A percentile compares a stretch with the other conserved stretches of the same genome.
Conservation (phyloP, 805 yeast species). For the Priceomyces carsonii region DNA sequence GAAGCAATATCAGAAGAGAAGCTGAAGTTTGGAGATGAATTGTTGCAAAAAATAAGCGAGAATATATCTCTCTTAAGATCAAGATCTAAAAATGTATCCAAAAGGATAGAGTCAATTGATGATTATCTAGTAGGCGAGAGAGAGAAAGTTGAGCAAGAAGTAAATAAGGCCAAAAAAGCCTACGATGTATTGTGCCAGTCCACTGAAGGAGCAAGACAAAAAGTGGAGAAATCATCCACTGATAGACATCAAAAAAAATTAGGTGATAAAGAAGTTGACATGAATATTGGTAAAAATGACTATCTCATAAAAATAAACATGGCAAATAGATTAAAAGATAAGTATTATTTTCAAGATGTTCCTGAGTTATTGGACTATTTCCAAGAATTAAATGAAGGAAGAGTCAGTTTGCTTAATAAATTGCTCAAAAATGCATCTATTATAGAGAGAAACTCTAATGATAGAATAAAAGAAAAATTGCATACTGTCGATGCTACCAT, state of each 20-base stretch:
- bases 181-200: slow-evolving; percentile 80
- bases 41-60: slow-evolving; percentile 59
- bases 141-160: slow-evolving; percentile 54
- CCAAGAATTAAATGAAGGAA: slow-evolving; percentile 81
- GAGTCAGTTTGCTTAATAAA: slow-evolving; percentile 70
- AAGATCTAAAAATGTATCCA: slow-evolving; percentile 54
- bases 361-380: slow-evolving; percentile 86
- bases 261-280: slow-evolving; percentile 66
- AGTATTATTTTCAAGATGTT: slow-evolving; percentile 86
- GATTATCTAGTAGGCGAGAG: slow-evolving; percentile 52
- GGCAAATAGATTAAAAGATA: slow-evolving; percentile 90
- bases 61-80: slow-evolving; percentile 56
- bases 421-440: slow-evolving; percentile 61
- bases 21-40: slow-evolving; percentile 55
- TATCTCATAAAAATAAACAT: slow-evolving; percentile 79
- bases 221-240: slow-evolving; percentile 57
- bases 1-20: slow-evolving; percentile 76
- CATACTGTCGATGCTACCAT: slow-evolving; percentile 56
- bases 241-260: slow-evolving; percentile 55
- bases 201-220: slow-evolving; percentile 79
- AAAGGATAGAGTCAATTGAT: slow-evolving; percentile 57
- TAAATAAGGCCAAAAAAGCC: slow-evolving; percentile 64
- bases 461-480: slow-evolving; percentile 50
- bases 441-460: slow-evolving; percentile 54
- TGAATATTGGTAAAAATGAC: slow-evolving; percentile 85